Evolutionary conservation across 2,329 filamentous ascomycete species (phyloP).

Genomic region (Aspergillus glaucus): DNA sequence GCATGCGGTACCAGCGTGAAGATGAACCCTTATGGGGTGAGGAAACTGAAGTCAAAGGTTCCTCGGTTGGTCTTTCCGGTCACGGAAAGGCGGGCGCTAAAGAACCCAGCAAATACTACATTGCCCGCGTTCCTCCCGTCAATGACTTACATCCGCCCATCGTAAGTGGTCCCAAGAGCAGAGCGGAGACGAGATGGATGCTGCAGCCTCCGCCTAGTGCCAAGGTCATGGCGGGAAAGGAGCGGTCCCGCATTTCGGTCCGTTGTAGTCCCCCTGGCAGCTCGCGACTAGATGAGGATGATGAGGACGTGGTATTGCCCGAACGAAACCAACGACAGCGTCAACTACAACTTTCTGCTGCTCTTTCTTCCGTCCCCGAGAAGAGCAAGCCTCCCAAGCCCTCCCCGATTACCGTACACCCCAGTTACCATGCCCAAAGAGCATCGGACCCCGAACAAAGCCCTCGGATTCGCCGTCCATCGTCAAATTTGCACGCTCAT

Average conservation of each 20-base stretch:
- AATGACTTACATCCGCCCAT: conserved; percentile 84
- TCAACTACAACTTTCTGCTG: background rate
- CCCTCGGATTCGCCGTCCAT: conserved; percentile 9
- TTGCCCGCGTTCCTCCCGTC: conserved; percentile 61
- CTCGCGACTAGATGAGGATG: conserved; percentile 8
- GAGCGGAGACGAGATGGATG: conserved; percentile 79
- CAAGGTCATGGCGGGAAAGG: conserved; percentile 84
- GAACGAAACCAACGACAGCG: conserved; percentile 3
- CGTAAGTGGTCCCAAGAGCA: conserved; percentile 65
- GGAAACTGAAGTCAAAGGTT: conserved; percentile 45
- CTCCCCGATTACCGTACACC: conserved; percentile 2
- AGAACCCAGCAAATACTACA: conserved; percentile 53
- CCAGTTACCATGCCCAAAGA: conserved; percentile 3
- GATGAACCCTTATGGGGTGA: conserved; percentile 84
- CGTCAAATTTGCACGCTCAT: conserved; percentile 11
- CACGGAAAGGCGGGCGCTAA: conserved; percentile 30
- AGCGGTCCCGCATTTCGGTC: conserved; percentile 29
- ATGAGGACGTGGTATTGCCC: conserved; percentile 1
- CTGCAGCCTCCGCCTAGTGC: conserved; percentile 84
- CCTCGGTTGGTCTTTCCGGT: conserved; percentile 47
- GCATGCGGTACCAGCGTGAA: conserved; percentile 73
- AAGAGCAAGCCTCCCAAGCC: conserved; percentile 4
- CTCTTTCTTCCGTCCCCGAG: conserved; percentile 1
- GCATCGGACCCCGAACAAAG: conserved; percentile 1
- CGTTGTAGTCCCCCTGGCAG: conserved; percentile 13